These are phyloP conservation scores for Botrytis elliptica DNA, from an alignment of 2,329 filamentous ascomycete species.

Conservation along the genomic window DNA sequence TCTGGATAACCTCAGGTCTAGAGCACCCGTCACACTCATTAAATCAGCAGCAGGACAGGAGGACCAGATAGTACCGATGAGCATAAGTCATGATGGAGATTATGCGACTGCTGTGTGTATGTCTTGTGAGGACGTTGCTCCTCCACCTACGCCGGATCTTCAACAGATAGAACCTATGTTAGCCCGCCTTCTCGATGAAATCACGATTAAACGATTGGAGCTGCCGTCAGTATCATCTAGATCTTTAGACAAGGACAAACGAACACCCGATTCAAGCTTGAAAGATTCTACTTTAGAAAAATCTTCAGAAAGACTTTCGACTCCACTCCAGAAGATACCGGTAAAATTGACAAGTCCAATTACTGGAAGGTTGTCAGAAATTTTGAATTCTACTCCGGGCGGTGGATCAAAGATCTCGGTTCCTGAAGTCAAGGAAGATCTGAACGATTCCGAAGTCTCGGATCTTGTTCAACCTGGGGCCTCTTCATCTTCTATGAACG, in stretches of 20 bases:
- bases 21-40: constrained; percentile 31
- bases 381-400: background rate
- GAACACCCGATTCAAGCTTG: background rate
- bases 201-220: background rate
- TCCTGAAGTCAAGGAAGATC: background rate
- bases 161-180: constrained; percentile 4
- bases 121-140: constrained; percentile 39
- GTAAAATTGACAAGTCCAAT: background rate
- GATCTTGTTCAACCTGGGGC: background rate
- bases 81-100: constrained; percentile 84
- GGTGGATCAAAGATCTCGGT: background rate
- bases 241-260: no score
- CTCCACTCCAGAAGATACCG: constrained; percentile 1
- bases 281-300: background rate
- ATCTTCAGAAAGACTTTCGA: background rate
- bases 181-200: constrained; percentile 7
- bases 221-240: background rate
- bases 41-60: constrained; percentile 30
- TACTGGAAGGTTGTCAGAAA: constrained; percentile 2
- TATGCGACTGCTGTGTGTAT: constrained; percentile 74
- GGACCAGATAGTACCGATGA: constrained; percentile 62
- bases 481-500: background rate
- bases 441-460: background rate
- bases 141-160: constrained; percentile 6
- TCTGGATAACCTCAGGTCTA: background rate